Base-by-base conservation (phyloP, 2,329 filamentous ascomycete species). In the Xylariaceae sp. region DNA sequence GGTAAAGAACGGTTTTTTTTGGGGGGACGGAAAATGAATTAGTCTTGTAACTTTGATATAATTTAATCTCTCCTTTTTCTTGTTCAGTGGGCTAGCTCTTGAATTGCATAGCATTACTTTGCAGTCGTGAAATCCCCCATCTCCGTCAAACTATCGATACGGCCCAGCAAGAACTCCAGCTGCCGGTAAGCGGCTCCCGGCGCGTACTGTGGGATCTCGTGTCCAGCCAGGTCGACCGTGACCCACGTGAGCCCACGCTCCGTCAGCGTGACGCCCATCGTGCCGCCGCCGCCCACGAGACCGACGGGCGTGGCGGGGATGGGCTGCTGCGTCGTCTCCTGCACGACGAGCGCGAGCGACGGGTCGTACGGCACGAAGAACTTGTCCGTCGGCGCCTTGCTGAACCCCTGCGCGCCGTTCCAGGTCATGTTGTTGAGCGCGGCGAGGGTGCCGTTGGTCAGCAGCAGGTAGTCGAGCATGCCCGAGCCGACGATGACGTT, bases 361-460 rank as follows among this genome's bases (percentile, higher is more conserved):
- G 74, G 66, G 50, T 82, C 77, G 56, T 78, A 81, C 0, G 85
- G 85, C 0, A 89, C 82, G 56, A 77, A 87, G 54, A 87, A 81
- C 2, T 79, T 77, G 34, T 79, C 72, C 1, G 57, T 59, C 0
- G 85, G 86, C 1, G 65, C 62, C 1, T 61, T 56, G 48, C 80
- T 75, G 68, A 90, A 90, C 0, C 87, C 87, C 37, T 84, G 76
- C 26, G 70, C 61, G 4, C 85, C 85, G 43, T 78, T 78, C 79
- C 81, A 90, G 0, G 84, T 89, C 80, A 89, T 87, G 65, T 89
- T 89, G 57, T 90, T 85, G 42, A 89, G 80, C 1, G 76, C 74
- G 7, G 87, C 66, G 1, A 90, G 69, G 0, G 84, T 84, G 12
- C 85, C 85, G 58, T 85, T 84, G 53, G 72, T 68, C 24, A 83